These are phyloP conservation scores for Aschersonia sp. DNA, from an alignment of 2,329 filamentous ascomycete species.

Conservation along the genomic window DNA sequence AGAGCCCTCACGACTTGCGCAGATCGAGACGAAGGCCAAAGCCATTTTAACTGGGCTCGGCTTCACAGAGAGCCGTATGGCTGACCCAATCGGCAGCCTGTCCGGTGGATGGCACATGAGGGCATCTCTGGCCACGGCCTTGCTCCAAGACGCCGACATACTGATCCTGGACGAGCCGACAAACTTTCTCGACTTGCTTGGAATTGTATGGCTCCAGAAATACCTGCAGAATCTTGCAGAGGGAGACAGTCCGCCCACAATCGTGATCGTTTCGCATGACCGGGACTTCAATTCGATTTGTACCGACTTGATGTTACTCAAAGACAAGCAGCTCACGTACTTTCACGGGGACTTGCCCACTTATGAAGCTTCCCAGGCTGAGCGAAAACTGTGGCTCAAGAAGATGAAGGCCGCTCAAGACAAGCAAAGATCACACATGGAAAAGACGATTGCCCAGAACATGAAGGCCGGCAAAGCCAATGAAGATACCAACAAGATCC, in stretches of 20 bases:
- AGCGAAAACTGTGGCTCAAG: constrained; percentile 51
- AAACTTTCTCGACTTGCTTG: constrained; percentile 70
- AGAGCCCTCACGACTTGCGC: constrained; percentile 48
- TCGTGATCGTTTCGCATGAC: constrained; percentile 74
- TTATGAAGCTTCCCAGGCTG: constrained; percentile 54
- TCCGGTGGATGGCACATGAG: constrained; percentile 71
- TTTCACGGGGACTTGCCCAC: constrained; percentile 62
- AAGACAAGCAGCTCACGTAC: constrained; percentile 54
- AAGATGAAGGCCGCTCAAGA: constrained; percentile 75
- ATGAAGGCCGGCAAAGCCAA: constrained; percentile 61
- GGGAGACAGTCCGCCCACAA: constrained; percentile 40
- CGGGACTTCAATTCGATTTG: constrained; percentile 65
- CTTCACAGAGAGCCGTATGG: constrained; percentile 48
- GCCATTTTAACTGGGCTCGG: constrained; percentile 55
- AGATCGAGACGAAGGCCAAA: constrained; percentile 51
- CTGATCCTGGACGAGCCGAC: constrained; percentile 78
- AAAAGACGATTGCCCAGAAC: constrained; percentile 61
- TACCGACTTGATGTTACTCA: constrained; percentile 63
- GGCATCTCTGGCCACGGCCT: constrained; percentile 45
- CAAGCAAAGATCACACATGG: constrained; percentile 65
- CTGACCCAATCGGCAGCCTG: constrained; percentile 45
- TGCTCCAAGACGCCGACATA: constrained; percentile 62
- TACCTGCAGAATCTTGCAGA: constrained; percentile 48
- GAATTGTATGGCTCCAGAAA: constrained; percentile 72
- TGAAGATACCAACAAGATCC: constrained; percentile 72